A percentile compares a stretch with the other conserved stretches of the same genome.
phyloP scores from a whole-genome alignment of 1,284 basidiomycete genomes.

The Puccinia coronata region DNA sequence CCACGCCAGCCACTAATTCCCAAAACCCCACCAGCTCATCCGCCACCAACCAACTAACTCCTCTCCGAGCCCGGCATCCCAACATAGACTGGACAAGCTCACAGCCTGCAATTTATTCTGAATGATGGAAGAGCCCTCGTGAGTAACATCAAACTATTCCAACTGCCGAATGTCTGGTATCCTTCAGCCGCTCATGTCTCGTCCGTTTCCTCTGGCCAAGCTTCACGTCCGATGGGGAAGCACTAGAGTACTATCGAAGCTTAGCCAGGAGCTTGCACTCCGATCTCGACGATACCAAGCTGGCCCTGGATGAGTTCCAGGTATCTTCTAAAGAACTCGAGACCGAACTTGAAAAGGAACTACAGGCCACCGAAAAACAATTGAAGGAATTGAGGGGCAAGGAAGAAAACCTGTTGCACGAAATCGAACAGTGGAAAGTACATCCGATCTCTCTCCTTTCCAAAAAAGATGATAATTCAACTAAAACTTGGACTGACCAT shows the following conservation, averaged over 20 bases:
- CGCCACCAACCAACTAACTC: too few species aligned
- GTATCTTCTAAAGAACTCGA: slow-evolving; percentile 86
- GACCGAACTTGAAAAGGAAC: slow-evolving; percentile 84
- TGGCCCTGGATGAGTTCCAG: slow-evolving; percentile 73
- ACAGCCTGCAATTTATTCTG: too few species aligned
- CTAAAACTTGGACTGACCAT: slow-evolving; percentile 5
- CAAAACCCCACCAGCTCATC: too few species aligned
- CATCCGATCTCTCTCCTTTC: slow-evolving; percentile 50
- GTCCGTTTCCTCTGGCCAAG: background rate
- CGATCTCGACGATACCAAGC: slow-evolving; percentile 45
- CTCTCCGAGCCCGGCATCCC: too few species aligned
- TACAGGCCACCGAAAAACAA: slow-evolving; percentile 80
- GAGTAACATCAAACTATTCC: background rate
- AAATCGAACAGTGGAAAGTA: slow-evolving; percentile 92
- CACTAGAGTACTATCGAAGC: slow-evolving; percentile 34
- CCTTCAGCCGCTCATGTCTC: background rate
- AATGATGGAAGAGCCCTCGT: slow-evolving; percentile 1
- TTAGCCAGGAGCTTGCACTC: slow-evolving; percentile 41
- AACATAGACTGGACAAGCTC: too few species aligned
- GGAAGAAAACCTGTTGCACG: slow-evolving; percentile 71
- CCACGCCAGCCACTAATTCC: too few species aligned
- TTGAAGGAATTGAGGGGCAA: slow-evolving; percentile 78
- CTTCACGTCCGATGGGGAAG: slow-evolving; percentile 27
- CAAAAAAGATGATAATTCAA: slow-evolving; percentile 46
- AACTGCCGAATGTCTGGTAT: background rate